Percentiles rank a stretch among this genome's conserved stretches.
Conservation (phyloP, 176 grass and related monocot genomes). For the Musa itinerans region DNA sequence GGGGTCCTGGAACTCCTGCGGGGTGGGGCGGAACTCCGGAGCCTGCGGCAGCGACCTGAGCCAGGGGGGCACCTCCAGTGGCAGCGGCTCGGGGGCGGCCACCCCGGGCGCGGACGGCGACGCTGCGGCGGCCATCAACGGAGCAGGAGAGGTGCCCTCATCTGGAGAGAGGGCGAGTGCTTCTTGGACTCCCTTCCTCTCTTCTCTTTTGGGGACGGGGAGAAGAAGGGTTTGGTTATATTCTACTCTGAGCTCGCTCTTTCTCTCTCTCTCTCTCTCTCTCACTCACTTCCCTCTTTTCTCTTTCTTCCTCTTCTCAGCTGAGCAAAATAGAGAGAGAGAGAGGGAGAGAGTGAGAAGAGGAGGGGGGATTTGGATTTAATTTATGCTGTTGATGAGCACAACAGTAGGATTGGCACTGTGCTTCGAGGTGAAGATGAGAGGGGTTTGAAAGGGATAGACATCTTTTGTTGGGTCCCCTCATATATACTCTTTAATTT, state of each 20-base stretch:
- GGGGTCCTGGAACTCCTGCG: constrained; percentile 75
- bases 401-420: too few species aligned
- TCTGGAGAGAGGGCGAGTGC: neutral
- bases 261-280: neutral
- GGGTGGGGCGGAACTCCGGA: constrained; percentile 75
- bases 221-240: neutral
- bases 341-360: constrained; percentile 11
- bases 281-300: neutral
- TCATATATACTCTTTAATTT: too few species aligned
- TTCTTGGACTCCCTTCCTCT: too few species aligned
- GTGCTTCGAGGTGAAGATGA: too few species aligned
- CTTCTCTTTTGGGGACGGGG: neutral
- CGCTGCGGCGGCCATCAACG: neutral
- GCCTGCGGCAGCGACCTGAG: constrained; percentile 69
- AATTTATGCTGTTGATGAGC: neutral
- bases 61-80: constrained; percentile 43
- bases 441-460: too few species aligned
- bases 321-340: constrained; percentile 2
- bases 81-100: constrained; percentile 37
- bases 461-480: too few species aligned
- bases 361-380: neutral
- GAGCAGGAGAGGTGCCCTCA: neutral
- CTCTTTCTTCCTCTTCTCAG: neutral
- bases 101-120: constrained; percentile 11
- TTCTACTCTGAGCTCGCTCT: neutral